Percentiles rank a stretch among this genome's conserved stretches.
Conservation (phyloP, 768 basidiomycete genomes). For the Sporobolomyces pararoseus region DNA sequence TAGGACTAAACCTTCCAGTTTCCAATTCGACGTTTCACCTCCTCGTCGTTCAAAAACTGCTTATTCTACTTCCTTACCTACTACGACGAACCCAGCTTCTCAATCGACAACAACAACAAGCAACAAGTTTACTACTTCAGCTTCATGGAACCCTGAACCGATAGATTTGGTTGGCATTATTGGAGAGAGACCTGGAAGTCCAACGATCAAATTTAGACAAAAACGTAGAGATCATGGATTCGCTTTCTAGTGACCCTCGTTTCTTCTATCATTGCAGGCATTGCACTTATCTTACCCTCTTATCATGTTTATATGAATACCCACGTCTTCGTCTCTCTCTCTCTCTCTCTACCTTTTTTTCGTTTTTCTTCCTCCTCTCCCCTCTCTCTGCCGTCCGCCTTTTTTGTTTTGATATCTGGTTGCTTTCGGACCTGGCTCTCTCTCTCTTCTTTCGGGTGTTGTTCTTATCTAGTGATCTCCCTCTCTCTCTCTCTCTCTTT, state of each 20-base stretch:
- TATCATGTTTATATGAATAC: neutral
- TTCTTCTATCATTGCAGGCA: neutral
- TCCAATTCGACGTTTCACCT: constrained; percentile 14
- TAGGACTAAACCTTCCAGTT: constrained; percentile 2
- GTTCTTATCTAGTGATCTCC: too few species aligned
- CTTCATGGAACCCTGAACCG: constrained; percentile 2
- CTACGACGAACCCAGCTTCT: neutral
- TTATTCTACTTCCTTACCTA: neutral
- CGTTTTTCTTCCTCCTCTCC: neutral
- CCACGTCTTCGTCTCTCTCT: neutral
- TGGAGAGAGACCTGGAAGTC: constrained; percentile 12
- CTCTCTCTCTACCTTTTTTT: neutral
- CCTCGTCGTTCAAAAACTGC: constrained; percentile 6
- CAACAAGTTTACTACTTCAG: neutral
- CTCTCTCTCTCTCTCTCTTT: too few species aligned
- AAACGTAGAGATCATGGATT: neutral
- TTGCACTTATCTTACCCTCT: neutral
- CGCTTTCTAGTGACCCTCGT: constrained; percentile 5
- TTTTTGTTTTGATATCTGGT: neutral
- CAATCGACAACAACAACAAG: too few species aligned
- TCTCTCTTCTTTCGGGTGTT: too few species aligned
- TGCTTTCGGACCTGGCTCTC: neutral
- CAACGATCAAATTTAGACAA: neutral
- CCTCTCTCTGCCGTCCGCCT: neutral
- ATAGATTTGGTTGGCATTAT: constrained; percentile 4